phyloP scores from a whole-genome alignment of 2,329 filamentous ascomycete species.

The Penicillium decumbens region DNA sequence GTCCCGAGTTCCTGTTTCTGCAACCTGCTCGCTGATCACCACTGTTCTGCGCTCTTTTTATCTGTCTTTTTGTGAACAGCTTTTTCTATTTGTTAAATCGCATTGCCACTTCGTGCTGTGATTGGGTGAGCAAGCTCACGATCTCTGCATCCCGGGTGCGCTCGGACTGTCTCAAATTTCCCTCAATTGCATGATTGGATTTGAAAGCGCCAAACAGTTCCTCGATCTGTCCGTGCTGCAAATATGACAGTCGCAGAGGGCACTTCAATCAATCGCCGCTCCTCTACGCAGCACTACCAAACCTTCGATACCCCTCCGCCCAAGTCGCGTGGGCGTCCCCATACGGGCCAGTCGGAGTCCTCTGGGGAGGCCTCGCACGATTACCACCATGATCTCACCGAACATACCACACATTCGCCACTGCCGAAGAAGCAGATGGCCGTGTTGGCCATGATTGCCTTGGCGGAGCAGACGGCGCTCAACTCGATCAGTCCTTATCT shows the following conservation, averaged over 20 bases:
- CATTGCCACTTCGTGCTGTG: background rate
- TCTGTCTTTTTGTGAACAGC: background rate
- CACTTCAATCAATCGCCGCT: slow-evolving; percentile 36
- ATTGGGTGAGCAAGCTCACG: background rate
- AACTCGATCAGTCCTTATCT: slow-evolving; percentile 96
- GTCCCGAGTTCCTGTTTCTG: background rate
- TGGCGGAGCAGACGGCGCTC: slow-evolving; percentile 91
- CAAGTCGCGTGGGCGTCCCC: slow-evolving; percentile 44
- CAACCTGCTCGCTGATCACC: background rate
- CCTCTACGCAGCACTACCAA: slow-evolving; percentile 46
- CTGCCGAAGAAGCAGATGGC: slow-evolving; percentile 77
- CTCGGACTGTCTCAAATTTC: slow-evolving; percentile 5
- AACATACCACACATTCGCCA: slow-evolving; percentile 53
- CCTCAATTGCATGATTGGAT: slow-evolving; percentile 9
- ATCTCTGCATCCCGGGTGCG: slow-evolving; percentile 5
- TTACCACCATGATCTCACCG: slow-evolving; percentile 23
- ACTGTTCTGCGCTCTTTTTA: background rate
- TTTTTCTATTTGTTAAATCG: background rate
- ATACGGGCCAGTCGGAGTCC: slow-evolving; percentile 40
- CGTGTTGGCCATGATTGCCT: slow-evolving; percentile 78
- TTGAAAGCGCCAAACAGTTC: background rate
- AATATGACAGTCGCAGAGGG: slow-evolving; percentile 31
- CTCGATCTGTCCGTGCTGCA: slow-evolving; percentile 1
- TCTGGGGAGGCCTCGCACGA: slow-evolving; percentile 32
- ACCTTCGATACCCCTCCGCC: slow-evolving; percentile 47